A percentile compares a stretch with the other conserved stretches of the same genome.
These are phyloP conservation scores for Bothriochloa decipiens DNA, from an alignment of 176 grass and related monocot genomes.

Conservation along the genomic window DNA sequence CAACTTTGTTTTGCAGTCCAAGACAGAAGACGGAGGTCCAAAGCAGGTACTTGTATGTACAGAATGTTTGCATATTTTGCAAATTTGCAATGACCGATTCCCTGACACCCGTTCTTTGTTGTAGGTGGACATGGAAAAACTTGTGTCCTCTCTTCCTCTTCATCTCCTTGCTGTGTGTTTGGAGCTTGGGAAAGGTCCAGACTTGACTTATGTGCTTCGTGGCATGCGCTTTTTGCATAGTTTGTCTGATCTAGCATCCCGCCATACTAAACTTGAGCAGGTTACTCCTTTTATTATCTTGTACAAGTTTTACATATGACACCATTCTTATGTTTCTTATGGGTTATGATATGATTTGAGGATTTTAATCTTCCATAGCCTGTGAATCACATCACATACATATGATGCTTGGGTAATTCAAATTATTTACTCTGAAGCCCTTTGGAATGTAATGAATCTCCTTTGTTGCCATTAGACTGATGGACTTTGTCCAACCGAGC, in stretches of 20 bases:
- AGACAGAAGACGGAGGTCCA: slow-evolving; percentile 54
- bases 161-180: slow-evolving; percentile 82
- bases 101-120: slow-evolving; percentile 25
- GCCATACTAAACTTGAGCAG: slow-evolving; percentile 93
- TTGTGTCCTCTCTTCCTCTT: slow-evolving; percentile 69
- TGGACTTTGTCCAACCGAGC: not conserved
- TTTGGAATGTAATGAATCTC: not conserved
- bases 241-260: slow-evolving; percentile 75
- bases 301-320: not conserved
- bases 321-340: slow-evolving; percentile 23
- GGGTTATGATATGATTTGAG: not conserved
- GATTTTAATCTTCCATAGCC: not conserved
- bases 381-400: slow-evolving; percentile 17
- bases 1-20: slow-evolving; percentile 64
- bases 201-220: slow-evolving; percentile 75
- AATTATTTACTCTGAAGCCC: not conserved
- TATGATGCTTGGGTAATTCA: not conserved
- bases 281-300: slow-evolving; percentile 35
- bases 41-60: slow-evolving; percentile 56
- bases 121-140: slow-evolving; percentile 90
- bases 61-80: slow-evolving; percentile 23
- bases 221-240: slow-evolving; percentile 81
- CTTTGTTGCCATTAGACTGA: not conserved
- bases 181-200: slow-evolving; percentile 56
- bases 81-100: not conserved